These are phyloP conservation scores for Fusarium liriodendri DNA, from an alignment of 2,329 filamentous ascomycete species.

Conservation along the genomic window DNA sequence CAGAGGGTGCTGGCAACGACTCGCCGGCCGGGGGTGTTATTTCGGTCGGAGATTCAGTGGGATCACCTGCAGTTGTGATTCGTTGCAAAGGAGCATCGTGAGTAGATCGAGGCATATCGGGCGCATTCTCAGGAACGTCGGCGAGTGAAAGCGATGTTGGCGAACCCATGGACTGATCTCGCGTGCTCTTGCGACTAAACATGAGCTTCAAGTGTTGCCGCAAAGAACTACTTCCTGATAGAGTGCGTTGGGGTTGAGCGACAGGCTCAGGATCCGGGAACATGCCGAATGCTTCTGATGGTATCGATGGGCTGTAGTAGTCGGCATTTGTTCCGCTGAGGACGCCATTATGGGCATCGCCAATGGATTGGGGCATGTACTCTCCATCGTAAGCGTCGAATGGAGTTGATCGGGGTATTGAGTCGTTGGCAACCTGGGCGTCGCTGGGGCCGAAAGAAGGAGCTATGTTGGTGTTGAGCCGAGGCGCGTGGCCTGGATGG, in stretches of 20 bases:
- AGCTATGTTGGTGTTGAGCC: slow-evolving; percentile 31
- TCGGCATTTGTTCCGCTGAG: slow-evolving; percentile 53
- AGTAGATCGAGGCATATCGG: slow-evolving; percentile 1
- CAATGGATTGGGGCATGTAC: slow-evolving; percentile 44
- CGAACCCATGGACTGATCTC: slow-evolving; percentile 46
- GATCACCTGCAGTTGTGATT: slow-evolving; percentile 37
- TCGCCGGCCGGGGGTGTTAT: slow-evolving; percentile 34
- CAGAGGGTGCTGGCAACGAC: slow-evolving; percentile 22
- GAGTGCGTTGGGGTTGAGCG: slow-evolving; percentile 40
- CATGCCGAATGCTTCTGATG: slow-evolving; percentile 56
- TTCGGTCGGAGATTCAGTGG: slow-evolving; percentile 48
- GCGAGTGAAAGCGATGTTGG: slow-evolving; percentile 36
- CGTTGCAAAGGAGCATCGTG: slow-evolving; percentile 37
- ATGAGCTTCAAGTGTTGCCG: slow-evolving; percentile 51
- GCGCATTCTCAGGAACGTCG: slow-evolving; percentile 25
- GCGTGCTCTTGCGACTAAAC: slow-evolving; percentile 50
- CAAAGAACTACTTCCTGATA: slow-evolving; percentile 50
- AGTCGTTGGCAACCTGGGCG: slow-evolving; percentile 22
- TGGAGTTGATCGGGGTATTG: slow-evolving; percentile 33
- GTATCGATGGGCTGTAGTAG: slow-evolving; percentile 56
- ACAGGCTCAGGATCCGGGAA: slow-evolving; percentile 41
- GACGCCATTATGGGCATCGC: slow-evolving; percentile 45
- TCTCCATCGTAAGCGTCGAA: slow-evolving; percentile 40
- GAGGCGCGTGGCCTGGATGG: slow-evolving; percentile 20
- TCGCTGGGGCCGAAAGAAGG: slow-evolving; percentile 9